A percentile compares a stretch with the other conserved stretches of the same genome.
phyloP scores from a whole-genome alignment of 768 basidiomycete genomes.

The Paxillus rubicundulus region DNA sequence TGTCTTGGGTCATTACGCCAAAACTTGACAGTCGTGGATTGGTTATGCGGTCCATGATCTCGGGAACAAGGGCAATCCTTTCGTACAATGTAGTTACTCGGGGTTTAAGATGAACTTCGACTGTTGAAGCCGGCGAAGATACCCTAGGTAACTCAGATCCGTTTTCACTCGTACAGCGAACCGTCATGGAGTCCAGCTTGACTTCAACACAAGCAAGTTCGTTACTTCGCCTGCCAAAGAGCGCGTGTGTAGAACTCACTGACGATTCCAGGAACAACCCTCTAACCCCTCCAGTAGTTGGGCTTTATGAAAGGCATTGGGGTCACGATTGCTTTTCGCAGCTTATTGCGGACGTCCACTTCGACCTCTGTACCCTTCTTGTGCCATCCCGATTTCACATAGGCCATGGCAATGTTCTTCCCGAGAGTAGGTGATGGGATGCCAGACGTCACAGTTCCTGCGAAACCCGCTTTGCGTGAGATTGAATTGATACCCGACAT shows the following conservation, averaged over 20 bases:
- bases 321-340: conserved; percentile 68
- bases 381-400: conserved; percentile 76
- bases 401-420: conserved; percentile 96
- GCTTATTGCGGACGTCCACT: conserved; percentile 82
- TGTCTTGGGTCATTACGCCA: conserved; percentile 5
- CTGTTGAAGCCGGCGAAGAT: no score
- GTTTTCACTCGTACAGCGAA: no score
- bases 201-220: background rate
- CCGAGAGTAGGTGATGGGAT: conserved; percentile 90
- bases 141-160: no score
- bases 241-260: background rate
- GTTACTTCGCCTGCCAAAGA: no score
- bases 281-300: conserved; percentile 71
- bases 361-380: conserved; percentile 87
- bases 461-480: conserved; percentile 18
- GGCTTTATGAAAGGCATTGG: conserved; percentile 88
- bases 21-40: background rate
- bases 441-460: conserved; percentile 83
- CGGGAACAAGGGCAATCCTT: no score
- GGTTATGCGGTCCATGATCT: background rate
- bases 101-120: no score
- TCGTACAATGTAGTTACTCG: background rate
- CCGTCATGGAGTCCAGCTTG: no score
- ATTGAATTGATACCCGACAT: background rate
- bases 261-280: background rate